These are phyloP conservation scores for Solanum stenotomum DNA, from an alignment of 257 asterid genomes.

Conservation along the genomic window DNA sequence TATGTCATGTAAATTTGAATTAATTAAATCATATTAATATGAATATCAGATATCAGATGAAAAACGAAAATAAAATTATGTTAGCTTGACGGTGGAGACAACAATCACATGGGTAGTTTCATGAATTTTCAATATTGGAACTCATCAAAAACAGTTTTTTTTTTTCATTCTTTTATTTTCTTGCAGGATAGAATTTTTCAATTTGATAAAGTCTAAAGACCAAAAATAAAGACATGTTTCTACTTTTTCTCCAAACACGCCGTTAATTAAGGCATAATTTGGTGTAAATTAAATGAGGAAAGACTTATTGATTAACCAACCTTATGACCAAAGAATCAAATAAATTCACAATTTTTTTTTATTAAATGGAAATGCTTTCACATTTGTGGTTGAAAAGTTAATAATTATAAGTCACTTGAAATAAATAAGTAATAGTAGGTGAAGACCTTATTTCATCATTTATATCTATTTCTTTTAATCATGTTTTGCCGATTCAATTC, in stretches of 20 bases:
- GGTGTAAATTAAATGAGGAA: background rate
- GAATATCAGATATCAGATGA: fast-evolving
- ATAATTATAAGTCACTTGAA: background rate
- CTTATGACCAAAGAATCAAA: background rate
- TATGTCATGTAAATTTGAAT: fast-evolving
- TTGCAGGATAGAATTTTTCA: background rate
- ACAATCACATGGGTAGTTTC: background rate
- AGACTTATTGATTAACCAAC: background rate
- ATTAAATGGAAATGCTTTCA: background rate
- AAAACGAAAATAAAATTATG: background rate
- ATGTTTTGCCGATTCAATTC: background rate
- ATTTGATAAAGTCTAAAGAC: background rate
- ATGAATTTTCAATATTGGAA: background rate
- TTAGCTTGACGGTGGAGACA: background rate
- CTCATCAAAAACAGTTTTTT: background rate
- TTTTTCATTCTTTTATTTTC: background rate
- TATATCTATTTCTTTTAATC: background rate
- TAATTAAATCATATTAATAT: fast-evolving
- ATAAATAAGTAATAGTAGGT: background rate
- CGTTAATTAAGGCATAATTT: background rate
- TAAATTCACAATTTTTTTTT: background rate
- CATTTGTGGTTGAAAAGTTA: background rate
- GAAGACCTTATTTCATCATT: background rate
- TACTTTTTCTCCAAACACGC: background rate
- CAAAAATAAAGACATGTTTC: background rate